A percentile compares a stretch with the other conserved stretches of the same genome.
These are phyloP conservation scores for Prunus kanzakura DNA, from an alignment of 306 rosid genomes.

Conservation along the genomic window DNA sequence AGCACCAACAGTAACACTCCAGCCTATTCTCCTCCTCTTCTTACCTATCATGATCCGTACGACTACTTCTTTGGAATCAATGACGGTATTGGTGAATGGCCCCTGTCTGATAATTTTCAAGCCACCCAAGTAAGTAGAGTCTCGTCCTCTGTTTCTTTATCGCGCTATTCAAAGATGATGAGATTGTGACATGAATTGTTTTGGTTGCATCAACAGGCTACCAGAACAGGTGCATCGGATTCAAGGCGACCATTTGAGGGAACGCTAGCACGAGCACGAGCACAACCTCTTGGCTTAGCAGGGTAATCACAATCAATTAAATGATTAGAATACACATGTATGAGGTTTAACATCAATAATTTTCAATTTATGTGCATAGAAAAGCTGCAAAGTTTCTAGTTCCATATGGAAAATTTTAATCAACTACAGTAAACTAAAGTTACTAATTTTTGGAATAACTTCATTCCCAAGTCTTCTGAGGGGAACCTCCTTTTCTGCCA, in stretches of 20 bases:
- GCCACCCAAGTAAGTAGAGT: slow-evolving; percentile 31
- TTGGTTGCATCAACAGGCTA: slow-evolving; percentile 38
- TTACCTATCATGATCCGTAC: not conserved
- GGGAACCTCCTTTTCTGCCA: not conserved
- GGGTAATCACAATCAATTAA: slow-evolving; percentile 31
- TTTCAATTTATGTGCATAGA: too few relatives aligned
- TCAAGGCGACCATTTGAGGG: slow-evolving; percentile 21
- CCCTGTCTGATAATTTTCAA: slow-evolving; percentile 32
- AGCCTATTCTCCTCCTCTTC: not conserved
- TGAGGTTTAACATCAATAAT: not conserved
- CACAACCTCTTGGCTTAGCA: slow-evolving; percentile 16
- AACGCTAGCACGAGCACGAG: slow-evolving; percentile 15
- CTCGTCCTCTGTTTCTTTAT: not conserved
- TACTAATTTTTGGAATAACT: not conserved
- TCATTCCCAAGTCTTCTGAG: not conserved
- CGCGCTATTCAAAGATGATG: not conserved
- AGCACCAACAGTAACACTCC: slow-evolving; percentile 34
- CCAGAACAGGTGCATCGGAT: slow-evolving; percentile 28
- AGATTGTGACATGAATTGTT: not conserved
- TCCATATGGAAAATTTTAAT: too few relatives aligned
- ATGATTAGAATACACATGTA: not conserved
- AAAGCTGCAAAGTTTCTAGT: too few relatives aligned
- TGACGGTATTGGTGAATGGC: slow-evolving; percentile 7
- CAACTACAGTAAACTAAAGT: not conserved
- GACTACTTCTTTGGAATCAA: not conserved